Percentiles rank a stretch among this genome's conserved stretches.
Conservation (phyloP, 345 rosid genomes). For the Turritis glabra region DNA sequence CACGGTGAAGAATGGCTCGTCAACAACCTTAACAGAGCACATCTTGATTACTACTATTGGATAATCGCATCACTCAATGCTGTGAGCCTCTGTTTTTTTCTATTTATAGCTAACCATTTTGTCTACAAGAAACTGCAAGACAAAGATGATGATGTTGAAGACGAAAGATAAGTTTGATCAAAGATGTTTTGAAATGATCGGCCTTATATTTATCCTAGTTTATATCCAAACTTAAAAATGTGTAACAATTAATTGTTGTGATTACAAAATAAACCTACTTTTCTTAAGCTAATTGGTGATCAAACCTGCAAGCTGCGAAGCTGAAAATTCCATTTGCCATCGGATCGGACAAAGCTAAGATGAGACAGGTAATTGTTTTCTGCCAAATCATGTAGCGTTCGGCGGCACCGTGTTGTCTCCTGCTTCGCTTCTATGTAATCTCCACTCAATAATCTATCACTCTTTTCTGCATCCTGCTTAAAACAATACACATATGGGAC, state of each 20-base stretch:
- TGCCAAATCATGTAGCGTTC: conserved; percentile 87
- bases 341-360: conserved; percentile 66
- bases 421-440: conserved; percentile 45
- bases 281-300: background rate
- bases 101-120: conserved; percentile 59
- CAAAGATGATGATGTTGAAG: conserved; percentile 26
- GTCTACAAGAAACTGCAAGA: conserved; percentile 60
- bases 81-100: conserved; percentile 51
- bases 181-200: background rate
- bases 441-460: conserved; percentile 54
- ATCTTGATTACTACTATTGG: conserved; percentile 71
- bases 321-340: conserved; percentile 8
- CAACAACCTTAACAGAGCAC: conserved; percentile 65
- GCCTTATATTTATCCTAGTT: background rate
- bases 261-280: background rate
- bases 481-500: conserved; percentile 23
- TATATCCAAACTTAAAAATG: background rate
- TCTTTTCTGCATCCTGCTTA: conserved; percentile 63
- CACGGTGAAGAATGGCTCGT: conserved; percentile 62
- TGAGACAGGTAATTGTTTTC: conserved; percentile 72
- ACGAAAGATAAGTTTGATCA: conserved; percentile 25
- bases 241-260: conserved; percentile 8
- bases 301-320: background rate
- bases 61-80: conserved; percentile 64
- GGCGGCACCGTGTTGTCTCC: conserved; percentile 45